Base-by-base conservation (phyloP, 139 green algal genomes). In the Gonium pectorale region DNA sequence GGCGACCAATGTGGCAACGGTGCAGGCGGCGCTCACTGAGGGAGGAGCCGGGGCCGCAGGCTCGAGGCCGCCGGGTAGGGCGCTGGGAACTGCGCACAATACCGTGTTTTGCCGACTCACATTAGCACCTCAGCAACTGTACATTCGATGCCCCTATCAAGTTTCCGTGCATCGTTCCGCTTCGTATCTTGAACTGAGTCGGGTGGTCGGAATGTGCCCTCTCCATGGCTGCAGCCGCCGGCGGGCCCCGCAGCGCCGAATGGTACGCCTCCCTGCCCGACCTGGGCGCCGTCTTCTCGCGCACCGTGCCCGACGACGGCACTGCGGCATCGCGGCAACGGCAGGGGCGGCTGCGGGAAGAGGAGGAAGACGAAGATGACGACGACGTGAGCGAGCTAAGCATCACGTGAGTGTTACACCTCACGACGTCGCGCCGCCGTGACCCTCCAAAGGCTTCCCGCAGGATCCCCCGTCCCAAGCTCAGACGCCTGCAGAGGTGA, bases 201-300 rank as follows among this genome's bases (percentile, higher is more conserved):
- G n/a, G n/a, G n/a, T n/a, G n/a, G n/a, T n/a, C n/a, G n/a, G n/a
- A n/a, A n/a, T n/a, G n/a, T n/a, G n/a, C n/a, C n/a, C 15, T 40
- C 63, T 35, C 63, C 63, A 5, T 49, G 5, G 40, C 67, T 4
- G 40, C 40, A 54, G 67, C 40, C 5, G 27, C 26, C 40, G 8
- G 8, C 38, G 27, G 38, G 26, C 5, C 11, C n/a, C 77, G 66
- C 77, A 74, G 33, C 77, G 60, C 44, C 9, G 43, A 64, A 29
- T 83, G 77, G 77, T 83, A 83, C 77, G 62, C 77, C 63, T 64
- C 62, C 31, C 44, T 74, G 59, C 79, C 79, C 49, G 64, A 85
- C 44, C 63, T 85, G 35, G 26, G 26, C 46, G 49, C 26, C 35
- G 66, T 85, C 19, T 77, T 85, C 64, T 59, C 33, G 5, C 49